Conservation (phyloP, 1,139 yeast genomes). For the Taphrina sp. region DNA sequence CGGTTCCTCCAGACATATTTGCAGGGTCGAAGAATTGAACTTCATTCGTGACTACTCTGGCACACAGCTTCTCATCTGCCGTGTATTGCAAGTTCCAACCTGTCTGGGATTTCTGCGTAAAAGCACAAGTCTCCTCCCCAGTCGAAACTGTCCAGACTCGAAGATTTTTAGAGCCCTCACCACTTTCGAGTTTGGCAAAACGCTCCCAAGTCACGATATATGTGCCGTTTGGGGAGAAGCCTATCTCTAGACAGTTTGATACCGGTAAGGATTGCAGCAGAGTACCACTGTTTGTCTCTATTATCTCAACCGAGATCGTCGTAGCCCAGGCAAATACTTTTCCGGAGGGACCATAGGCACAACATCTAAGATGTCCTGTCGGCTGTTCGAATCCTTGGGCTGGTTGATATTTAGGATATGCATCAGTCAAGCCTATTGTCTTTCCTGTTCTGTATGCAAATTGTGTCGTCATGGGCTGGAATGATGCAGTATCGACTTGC, state of each 20-base stretch:
- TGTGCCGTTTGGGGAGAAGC: slow-evolving; percentile 85
- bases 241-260: slow-evolving; percentile 71
- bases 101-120: slow-evolving; percentile 76
- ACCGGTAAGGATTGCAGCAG: slow-evolving; percentile 51
- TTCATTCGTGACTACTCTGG: slow-evolving; percentile 62
- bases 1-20: slow-evolving; percentile 55
- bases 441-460: slow-evolving; percentile 60
- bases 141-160: slow-evolving; percentile 61
- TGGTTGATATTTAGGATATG: slow-evolving; percentile 49
- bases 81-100: slow-evolving; percentile 75
- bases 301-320: slow-evolving; percentile 53
- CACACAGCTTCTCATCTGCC: slow-evolving; percentile 68
- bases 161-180: slow-evolving; percentile 58
- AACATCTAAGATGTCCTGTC: slow-evolving; percentile 39
- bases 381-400: slow-evolving; percentile 40
- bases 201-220: slow-evolving; percentile 88
- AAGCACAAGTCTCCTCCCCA: slow-evolving; percentile 58
- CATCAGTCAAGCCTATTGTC: slow-evolving; percentile 58
- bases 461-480: slow-evolving; percentile 30
- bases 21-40: slow-evolving; percentile 66
- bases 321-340: slow-evolving; percentile 52
- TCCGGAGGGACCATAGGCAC: slow-evolving; percentile 53
- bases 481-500: no score
- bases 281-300: slow-evolving; percentile 56
- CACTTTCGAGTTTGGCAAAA: slow-evolving; percentile 54